Conservation (phyloP, 305 asterid species). For the Ajuga reptans region DNA sequence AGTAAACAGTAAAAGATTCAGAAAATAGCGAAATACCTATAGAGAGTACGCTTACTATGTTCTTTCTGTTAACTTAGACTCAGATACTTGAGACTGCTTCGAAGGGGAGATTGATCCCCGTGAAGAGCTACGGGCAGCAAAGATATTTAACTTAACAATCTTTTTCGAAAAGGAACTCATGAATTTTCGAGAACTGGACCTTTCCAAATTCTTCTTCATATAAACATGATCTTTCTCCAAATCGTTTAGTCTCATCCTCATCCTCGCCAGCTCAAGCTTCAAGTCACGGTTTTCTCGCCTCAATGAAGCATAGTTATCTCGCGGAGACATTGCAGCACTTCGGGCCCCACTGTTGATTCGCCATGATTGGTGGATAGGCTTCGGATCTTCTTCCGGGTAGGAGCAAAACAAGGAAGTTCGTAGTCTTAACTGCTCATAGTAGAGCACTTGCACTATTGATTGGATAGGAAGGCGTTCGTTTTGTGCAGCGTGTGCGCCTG, state of each 20-base stretch:
- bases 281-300: constrained; percentile 85
- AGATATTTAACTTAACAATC: constrained; percentile 60
- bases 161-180: constrained; percentile 73
- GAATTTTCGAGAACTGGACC: constrained; percentile 56
- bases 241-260: constrained; percentile 88
- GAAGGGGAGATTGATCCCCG: constrained; percentile 76
- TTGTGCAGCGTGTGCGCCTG: constrained; percentile 95
- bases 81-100: constrained; percentile 63
- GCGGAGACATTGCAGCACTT: constrained; percentile 93
- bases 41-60: constrained; percentile 24
- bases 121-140: constrained; percentile 51
- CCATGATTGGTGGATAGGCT: constrained; percentile 79
- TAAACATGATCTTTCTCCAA: constrained; percentile 89
- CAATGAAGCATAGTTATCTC: constrained; percentile 82
- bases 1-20: not conserved
- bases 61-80: constrained; percentile 59
- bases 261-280: constrained; percentile 81
- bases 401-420: constrained; percentile 61
- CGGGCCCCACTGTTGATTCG: constrained; percentile 73
- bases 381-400: constrained; percentile 68
- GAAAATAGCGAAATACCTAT: constrained; percentile 19
- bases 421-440: constrained; percentile 77
- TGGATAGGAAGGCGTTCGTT: constrained; percentile 93
- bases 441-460: constrained; percentile 86
- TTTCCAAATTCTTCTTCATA: constrained; percentile 84